Evolutionary conservation across 495 filamentous ascomycete genomes (phyloP), one percentile per base, ranked within the genome.

Genomic region (Penicillium canariense): DNA sequence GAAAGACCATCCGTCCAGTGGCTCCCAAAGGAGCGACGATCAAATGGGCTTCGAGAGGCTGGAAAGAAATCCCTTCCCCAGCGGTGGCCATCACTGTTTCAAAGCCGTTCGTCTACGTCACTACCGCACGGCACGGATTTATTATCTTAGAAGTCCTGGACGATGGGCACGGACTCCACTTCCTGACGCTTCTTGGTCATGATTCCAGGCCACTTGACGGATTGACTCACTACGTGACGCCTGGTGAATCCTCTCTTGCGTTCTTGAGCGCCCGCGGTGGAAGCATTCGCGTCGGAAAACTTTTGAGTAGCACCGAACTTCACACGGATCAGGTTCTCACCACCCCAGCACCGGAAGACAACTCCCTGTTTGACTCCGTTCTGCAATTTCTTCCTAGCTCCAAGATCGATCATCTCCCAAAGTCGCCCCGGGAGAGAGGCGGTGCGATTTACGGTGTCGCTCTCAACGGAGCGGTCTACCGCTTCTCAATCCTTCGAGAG

Each of bases 391-490:
- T 53, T 14, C 50, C 39, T 31, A 42, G 23, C 40, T 46, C 42
- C 22, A 46, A 30, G 15, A n/a, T 8, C 15, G 40, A 53, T 20
- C 40, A 45, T 5, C 28, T 42, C 8, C 50, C 50, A 30, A 35
- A 26, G 20, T 32, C 50, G 30, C 26, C 50, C 22, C 17, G 30
- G 40, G 26, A 53, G 23, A 31, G 20, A 61, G 58, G 17, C 5
- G 42, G 35, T 5, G 46, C 62, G 0, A 50, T 73, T 12, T 75
- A 91, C 30, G 89, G 87, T 1, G 74, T 83, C 7, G 80, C 80
- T 25, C 78, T 87, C 22, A 82, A 87, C 60, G 89, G 89, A 4
- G 79, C 84, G 0, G 57, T 91, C 14, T 77, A 79, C 50, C 79
- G 84, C 26, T 81, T 91, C 51, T 72, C 77, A n/a, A 63, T 84